A percentile compares a stretch with the other conserved stretches of the same genome.
These are phyloP conservation scores for Eucalyptus pauciflora DNA, from an alignment of 345 rosid species.

Conservation along the genomic window DNA sequence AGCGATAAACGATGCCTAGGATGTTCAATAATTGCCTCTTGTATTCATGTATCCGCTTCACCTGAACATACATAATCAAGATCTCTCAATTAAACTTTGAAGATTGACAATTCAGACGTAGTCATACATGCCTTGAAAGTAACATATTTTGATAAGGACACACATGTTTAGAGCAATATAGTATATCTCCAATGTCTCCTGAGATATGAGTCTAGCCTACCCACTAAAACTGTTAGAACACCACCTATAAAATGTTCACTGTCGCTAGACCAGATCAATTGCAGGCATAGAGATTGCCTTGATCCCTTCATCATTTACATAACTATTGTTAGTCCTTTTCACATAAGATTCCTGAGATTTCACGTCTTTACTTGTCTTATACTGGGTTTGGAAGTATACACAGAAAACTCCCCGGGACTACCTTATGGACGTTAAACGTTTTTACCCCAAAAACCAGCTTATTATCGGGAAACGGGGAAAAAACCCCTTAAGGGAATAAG, in stretches of 20 bases:
- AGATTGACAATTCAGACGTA: not conserved
- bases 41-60: constrained; percentile 44
- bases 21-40: constrained; percentile 36
- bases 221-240: not conserved
- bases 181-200: not conserved
- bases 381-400: not conserved
- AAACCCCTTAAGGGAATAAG: not conserved
- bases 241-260: not conserved
- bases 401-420: not conserved
- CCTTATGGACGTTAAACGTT: not conserved
- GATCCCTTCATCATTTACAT: not conserved
- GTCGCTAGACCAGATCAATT: not conserved
- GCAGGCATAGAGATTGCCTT: not conserved
- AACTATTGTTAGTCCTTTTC: not conserved
- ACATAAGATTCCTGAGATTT: not conserved
- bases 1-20: constrained; percentile 30
- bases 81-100: not conserved
- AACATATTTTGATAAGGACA: not conserved
- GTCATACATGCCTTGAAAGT: not conserved
- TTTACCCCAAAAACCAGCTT: not conserved
- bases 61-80: not conserved
- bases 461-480: not conserved
- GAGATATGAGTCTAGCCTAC: not conserved
- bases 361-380: not conserved
- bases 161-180: not conserved